phyloP scores from a whole-genome alignment of 2,329 filamentous ascomycete genomes.

The Botryotinia convoluta region DNA sequence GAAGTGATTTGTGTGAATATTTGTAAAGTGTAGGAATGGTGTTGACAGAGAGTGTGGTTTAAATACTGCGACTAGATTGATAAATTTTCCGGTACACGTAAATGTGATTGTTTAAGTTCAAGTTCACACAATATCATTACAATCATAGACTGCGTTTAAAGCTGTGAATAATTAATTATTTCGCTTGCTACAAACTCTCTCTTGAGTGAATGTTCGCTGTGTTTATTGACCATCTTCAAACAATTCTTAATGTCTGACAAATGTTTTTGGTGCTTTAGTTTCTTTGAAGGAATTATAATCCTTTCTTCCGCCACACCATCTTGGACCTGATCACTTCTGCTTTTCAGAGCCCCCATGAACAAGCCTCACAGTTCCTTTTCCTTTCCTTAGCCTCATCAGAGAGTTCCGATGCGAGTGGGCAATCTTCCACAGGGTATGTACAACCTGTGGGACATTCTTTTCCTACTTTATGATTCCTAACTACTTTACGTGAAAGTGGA shows the following conservation, averaged over 20 bases:
- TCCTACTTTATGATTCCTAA: background rate
- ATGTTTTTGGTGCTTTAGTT: background rate
- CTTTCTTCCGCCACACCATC: background rate
- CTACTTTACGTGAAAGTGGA: background rate
- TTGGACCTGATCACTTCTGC: background rate
- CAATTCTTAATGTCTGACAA: background rate
- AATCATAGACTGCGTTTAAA: background rate
- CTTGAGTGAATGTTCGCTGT: background rate
- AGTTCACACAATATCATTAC: background rate
- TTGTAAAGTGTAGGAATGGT: background rate
- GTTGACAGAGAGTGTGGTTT: background rate
- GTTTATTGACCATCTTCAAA: background rate
- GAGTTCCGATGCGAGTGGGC: background rate
- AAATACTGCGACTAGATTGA: background rate
- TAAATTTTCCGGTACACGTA: background rate
- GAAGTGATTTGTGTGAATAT: background rate
- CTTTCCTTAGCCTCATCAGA: background rate
- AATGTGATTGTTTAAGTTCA: background rate
- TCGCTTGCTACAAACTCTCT: background rate
- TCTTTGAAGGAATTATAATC: background rate
- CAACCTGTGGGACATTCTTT: background rate
- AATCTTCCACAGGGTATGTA: background rate
- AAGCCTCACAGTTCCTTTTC: background rate
- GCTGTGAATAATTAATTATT: background rate
- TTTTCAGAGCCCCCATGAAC: background rate